Conservation (phyloP, 139 green algal species). For the Gonium pectorale region DNA sequence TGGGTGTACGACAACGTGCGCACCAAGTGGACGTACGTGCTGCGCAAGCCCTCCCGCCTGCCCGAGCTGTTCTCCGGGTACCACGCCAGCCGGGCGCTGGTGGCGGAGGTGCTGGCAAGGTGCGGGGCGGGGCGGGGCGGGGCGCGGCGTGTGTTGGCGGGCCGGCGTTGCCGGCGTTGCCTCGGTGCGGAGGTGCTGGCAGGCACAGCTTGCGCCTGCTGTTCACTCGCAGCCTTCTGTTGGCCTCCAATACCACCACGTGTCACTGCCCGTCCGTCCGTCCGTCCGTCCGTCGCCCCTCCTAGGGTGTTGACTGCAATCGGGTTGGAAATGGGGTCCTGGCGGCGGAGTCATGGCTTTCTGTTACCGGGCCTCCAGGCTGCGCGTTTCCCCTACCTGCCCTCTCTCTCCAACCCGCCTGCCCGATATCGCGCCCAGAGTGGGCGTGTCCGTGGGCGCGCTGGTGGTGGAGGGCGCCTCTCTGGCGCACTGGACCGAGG, state of each 20-base stretch:
- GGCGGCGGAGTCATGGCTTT: no score
- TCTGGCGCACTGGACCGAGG: slow-evolving; percentile 55
- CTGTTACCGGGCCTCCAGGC: no score
- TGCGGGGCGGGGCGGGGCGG: background rate
- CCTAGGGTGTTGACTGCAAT: no score
- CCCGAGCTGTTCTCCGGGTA: slow-evolving; percentile 64
- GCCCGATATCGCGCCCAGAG: background rate
- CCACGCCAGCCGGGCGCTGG: slow-evolving; percentile 51
- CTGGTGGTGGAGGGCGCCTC: slow-evolving; percentile 39
- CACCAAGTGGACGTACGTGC: slow-evolving; percentile 61
- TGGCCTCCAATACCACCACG: no score
- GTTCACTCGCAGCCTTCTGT: no score
- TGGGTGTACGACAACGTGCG: slow-evolving; percentile 75
- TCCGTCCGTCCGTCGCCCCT: no score
- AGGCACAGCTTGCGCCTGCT: no score
- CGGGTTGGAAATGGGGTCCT: no score
- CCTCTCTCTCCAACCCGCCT: slow-evolving; percentile 1
- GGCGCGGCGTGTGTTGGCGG: background rate
- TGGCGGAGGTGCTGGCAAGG: slow-evolving; percentile 48
- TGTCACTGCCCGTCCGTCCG: no score
- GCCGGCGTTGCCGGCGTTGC: no score
- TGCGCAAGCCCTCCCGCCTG: slow-evolving; percentile 51
- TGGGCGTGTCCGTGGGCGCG: slow-evolving; percentile 23
- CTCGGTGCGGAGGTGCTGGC: no score
- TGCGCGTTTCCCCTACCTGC: no score